These are phyloP conservation scores for Claviceps humidiphila DNA, from an alignment of 2,329 filamentous ascomycete species.

Conservation along the genomic window DNA sequence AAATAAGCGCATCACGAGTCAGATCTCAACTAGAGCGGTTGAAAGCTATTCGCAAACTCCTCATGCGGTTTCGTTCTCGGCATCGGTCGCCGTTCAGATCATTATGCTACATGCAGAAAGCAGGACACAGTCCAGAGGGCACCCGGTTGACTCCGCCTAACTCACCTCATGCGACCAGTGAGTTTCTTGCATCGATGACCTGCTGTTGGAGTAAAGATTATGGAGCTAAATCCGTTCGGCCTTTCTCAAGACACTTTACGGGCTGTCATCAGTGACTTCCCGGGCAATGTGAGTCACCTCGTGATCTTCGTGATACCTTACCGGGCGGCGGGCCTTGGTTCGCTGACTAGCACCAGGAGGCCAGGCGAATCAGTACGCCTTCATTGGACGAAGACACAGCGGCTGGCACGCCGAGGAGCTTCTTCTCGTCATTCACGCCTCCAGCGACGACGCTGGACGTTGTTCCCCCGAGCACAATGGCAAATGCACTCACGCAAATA, in stretches of 20 bases:
- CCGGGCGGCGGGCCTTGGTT: not conserved
- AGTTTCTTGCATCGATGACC: not conserved
- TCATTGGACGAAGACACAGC: slow-evolving; percentile 26
- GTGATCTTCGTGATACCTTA: too few species aligned
- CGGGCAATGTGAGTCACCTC: slow-evolving; percentile 18
- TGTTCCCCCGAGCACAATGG: not conserved
- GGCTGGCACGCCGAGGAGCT: slow-evolving; percentile 24
- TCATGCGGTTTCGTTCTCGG: slow-evolving; percentile 27
- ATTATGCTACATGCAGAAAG: slow-evolving; percentile 24
- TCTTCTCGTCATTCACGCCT: slow-evolving; percentile 29
- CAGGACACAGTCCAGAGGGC: not conserved
- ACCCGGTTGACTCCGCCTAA: not conserved
- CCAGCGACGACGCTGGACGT: slow-evolving; percentile 9
- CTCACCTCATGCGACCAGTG: not conserved
- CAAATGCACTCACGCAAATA: slow-evolving; percentile 6
- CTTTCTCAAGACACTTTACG: slow-evolving; percentile 3
- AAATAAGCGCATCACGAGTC: slow-evolving; percentile 14
- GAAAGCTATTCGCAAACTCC: slow-evolving; percentile 23
- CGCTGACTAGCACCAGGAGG: slow-evolving; percentile 26
- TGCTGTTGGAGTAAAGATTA: not conserved
- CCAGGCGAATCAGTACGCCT: slow-evolving; percentile 33
- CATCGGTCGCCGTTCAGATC: slow-evolving; percentile 25
- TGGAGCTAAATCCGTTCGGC: not conserved
- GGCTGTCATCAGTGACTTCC: slow-evolving; percentile 16
- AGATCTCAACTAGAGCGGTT: slow-evolving; percentile 18